phyloP scores from a whole-genome alignment of 164 flowering plant species.

The Nymphaea thermarum region DNA sequence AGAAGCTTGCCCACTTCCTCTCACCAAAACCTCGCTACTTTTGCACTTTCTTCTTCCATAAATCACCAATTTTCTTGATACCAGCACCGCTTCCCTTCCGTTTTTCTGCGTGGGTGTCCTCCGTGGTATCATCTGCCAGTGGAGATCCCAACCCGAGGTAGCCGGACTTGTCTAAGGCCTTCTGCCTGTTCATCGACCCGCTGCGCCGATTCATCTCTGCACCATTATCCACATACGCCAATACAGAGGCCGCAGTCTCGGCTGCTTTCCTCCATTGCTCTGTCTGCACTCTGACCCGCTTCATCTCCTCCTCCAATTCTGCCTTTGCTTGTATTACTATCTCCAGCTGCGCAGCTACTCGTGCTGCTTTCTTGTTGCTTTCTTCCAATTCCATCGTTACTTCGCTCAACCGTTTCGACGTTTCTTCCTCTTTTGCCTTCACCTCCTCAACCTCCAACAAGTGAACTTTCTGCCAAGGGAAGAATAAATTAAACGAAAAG shows the following conservation, averaged over 20 bases:
- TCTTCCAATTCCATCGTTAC: not conserved
- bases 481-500: not conserved
- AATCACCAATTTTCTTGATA: conserved; percentile 56
- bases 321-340: not conserved
- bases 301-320: conserved; percentile 49
- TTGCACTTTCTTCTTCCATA: conserved; percentile 73
- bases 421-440: not conserved
- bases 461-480: not conserved
- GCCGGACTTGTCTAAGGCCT: conserved; percentile 20
- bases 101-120: conserved; percentile 6
- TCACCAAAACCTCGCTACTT: conserved; percentile 10
- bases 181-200: not conserved
- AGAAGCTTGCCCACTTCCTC: not conserved
- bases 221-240: conserved; percentile 18
- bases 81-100: conserved; percentile 40
- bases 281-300: conserved; percentile 74
- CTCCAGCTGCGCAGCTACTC: not conserved
- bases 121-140: conserved; percentile 28
- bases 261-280: conserved; percentile 99
- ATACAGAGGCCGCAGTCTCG: conserved; percentile 85
- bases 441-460: not conserved
- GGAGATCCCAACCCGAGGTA: conserved; percentile 48
- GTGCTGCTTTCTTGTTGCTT: not conserved
- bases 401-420: not conserved
- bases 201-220: conserved; percentile 41